Evolutionary conservation across 2,329 filamentous ascomycete species (phyloP).

Genomic region (Aspergillus novoparasiticus): DNA sequence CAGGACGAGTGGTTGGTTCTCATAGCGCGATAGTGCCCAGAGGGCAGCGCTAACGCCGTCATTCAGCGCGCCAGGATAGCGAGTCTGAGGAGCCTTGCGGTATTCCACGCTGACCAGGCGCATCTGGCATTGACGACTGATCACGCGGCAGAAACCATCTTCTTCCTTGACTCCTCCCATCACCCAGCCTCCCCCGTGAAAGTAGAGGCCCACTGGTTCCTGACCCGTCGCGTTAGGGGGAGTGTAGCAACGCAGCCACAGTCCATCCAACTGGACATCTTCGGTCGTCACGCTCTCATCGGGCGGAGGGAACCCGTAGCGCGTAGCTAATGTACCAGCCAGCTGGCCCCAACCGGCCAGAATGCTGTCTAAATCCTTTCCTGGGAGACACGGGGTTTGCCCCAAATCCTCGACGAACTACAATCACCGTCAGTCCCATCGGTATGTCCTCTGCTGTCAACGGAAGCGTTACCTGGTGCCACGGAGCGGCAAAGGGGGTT

Average conservation of each 20-base stretch:
- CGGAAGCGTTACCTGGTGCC: no score
- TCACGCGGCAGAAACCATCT: slow-evolving; percentile 6
- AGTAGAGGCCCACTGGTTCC: slow-evolving; percentile 49
- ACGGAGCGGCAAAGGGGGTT: no score
- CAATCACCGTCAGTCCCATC: no score
- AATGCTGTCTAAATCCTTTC: no score
- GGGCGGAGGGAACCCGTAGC: background rate
- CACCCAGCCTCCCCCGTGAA: slow-evolving; percentile 20
- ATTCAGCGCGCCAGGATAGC: slow-evolving; percentile 15
- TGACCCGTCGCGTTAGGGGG: background rate
- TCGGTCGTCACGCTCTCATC: slow-evolving; percentile 7
- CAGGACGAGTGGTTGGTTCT: no score
- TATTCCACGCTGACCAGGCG: slow-evolving; percentile 12
- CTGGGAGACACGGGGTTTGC: no score
- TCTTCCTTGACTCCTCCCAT: slow-evolving; percentile 16
- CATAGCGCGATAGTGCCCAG: no score
- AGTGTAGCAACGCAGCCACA: slow-evolving; percentile 7
- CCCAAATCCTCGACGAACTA: no score
- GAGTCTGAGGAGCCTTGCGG: slow-evolving; percentile 25
- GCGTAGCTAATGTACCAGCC: no score
- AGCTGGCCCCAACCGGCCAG: no score
- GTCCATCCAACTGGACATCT: slow-evolving; percentile 2
- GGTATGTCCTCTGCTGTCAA: no score
- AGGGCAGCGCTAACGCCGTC: slow-evolving; percentile 9
- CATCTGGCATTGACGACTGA: slow-evolving; percentile 3